Percentiles rank a stretch among this genome's conserved stretches.
phyloP scores from a whole-genome alignment of 371 early-diverging fungal genomes.

The Apophysomyces ossiformis region DNA sequence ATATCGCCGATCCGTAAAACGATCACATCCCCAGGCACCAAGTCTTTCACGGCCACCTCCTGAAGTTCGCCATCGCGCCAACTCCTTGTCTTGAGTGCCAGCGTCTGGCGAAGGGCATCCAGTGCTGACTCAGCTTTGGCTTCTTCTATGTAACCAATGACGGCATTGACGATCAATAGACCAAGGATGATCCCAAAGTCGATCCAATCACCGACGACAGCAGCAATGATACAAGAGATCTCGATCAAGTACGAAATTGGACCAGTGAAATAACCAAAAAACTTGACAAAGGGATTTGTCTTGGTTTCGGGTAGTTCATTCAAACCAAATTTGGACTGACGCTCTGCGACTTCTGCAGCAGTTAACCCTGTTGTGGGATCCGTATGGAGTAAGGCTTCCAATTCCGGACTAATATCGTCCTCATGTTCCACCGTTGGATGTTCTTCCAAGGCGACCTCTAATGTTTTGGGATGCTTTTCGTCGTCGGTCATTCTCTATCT shows the following conservation, averaged over 20 bases:
- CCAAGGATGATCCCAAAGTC: slow-evolving; percentile 85
- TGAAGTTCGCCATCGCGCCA: slow-evolving; percentile 75
- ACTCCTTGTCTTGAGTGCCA: slow-evolving; percentile 78
- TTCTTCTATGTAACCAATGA: slow-evolving; percentile 88
- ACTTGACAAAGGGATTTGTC: slow-evolving; percentile 82
- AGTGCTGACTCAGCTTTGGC: slow-evolving; percentile 72
- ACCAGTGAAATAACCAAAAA: slow-evolving; percentile 87
- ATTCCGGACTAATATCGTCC: slow-evolving; percentile 73
- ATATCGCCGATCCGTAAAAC: slow-evolving; percentile 88
- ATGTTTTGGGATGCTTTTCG: slow-evolving; percentile 21
- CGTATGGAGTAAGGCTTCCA: slow-evolving; percentile 71
- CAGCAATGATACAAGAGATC: slow-evolving; percentile 71
- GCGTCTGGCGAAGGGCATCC: slow-evolving; percentile 83
- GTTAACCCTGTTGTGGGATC: slow-evolving; percentile 67
- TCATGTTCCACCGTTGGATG: slow-evolving; percentile 39
- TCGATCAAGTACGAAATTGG: slow-evolving; percentile 87
- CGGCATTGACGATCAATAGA: slow-evolving; percentile 83
- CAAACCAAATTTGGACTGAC: slow-evolving; percentile 61
- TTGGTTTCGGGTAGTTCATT: slow-evolving; percentile 82
- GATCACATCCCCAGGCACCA: slow-evolving; percentile 88
- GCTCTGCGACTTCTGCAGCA: slow-evolving; percentile 58
- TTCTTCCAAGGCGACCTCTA: slow-evolving; percentile 32
- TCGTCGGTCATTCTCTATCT: slow-evolving; percentile 9
- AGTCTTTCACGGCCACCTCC: slow-evolving; percentile 74
- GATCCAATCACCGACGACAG: slow-evolving; percentile 67